Base-by-base conservation (phyloP, 768 basidiomycete genomes). In the Gymnopilus dilepis region DNA sequence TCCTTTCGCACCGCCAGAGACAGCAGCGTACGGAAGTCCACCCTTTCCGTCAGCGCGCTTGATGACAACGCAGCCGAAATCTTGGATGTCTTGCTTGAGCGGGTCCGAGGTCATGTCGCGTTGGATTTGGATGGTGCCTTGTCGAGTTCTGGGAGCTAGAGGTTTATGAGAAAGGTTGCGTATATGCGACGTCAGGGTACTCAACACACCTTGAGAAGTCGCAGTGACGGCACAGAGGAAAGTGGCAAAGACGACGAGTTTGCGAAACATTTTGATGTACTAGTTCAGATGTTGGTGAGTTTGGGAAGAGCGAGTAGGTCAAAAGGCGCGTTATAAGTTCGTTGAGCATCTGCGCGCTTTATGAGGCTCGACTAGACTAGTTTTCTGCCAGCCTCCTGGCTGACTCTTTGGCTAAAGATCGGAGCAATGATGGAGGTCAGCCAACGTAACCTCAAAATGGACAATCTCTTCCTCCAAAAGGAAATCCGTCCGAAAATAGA, bases 31-130 rank as follows among this genome's bases (percentile, higher is more conserved):
- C 40, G 41, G 55, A 2, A 17, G 1, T 26, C 52, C 34, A 11
- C 38, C 52, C 1, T 40, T 26, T 8, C 26, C 41, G n/a, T 56
- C 41, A 9, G 30, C 26, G 5, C 40, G 38, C 30, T 30, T 37
- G 30, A 43, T 43, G n/a, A 56, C 24, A n/a, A 56, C 19, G 12
- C 55, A 56, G 41, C 55, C 55, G 19, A 43, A 56, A 13, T 56
- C 55, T 21, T 43, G 22, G n/a, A 56, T 41, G 19, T 43, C 55
- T 21, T 56, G 55, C 30, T 43, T 40, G 55, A 41, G 34, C n/a
- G 40, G 55, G 17, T 56, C 42, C 1, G 6, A 8, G 30, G 42
- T 56, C 55, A 56, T 56, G 28, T 56, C 55, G 26, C 41, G 55
- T 13, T 41, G 52, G 4, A 54, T 28, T 13, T 54, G 52, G 5